Evolutionary conservation across 768 basidiomycete species (phyloP).

Genomic region (Tulasnella sp.): DNA sequence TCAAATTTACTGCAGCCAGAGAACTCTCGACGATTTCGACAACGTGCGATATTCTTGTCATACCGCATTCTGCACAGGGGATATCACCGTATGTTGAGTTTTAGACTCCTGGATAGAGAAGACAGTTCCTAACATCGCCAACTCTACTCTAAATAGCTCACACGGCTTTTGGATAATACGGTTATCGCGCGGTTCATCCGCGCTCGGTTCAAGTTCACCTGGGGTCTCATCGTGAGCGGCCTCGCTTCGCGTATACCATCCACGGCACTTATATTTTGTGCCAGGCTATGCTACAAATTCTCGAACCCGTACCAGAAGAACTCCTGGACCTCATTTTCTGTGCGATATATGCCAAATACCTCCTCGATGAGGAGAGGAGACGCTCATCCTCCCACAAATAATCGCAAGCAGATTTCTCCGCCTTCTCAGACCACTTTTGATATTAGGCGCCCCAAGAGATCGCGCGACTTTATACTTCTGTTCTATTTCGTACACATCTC

Average conservation of each 20-base stretch:
- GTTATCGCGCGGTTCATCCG: neutral
- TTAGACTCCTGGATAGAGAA: neutral
- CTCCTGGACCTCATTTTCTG: neutral
- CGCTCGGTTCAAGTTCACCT: neutral
- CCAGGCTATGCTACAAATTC: neutral
- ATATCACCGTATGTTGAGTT: neutral
- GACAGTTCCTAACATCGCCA: neutral
- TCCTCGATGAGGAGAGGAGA: neutral
- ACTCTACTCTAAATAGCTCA: neutral
- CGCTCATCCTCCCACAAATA: neutral
- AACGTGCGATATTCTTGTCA: neutral
- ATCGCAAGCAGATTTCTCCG: neutral
- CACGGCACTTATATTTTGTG: too few species aligned
- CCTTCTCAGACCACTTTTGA: too few species aligned
- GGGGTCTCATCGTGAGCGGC: neutral
- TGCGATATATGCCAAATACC: neutral
- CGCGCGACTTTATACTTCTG: neutral
- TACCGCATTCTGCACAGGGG: neutral
- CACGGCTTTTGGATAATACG: neutral
- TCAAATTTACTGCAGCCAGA: neutral
- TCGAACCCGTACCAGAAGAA: neutral
- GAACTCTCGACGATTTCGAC: neutral
- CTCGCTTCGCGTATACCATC: too few species aligned
- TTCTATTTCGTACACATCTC: neutral
- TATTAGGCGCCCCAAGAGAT: neutral